Evolutionary conservation across 2,329 filamentous ascomycete genomes (phyloP).

Genomic region (Fragosphaeria purpurea): DNA sequence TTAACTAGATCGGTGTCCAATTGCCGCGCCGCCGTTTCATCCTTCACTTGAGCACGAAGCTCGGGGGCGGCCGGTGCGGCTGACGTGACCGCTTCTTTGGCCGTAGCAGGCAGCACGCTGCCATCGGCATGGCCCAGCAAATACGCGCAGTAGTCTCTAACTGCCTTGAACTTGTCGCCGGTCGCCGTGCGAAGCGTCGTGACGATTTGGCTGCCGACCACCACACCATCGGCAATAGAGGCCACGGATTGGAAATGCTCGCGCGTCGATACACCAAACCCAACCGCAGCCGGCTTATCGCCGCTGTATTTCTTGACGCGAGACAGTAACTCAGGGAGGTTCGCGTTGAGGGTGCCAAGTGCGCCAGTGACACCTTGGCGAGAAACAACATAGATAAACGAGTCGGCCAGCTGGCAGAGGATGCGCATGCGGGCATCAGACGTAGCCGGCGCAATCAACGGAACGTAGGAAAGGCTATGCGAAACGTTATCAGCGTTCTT

Average conservation of each 20-base stretch:
- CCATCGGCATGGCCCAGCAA: conserved; percentile 39
- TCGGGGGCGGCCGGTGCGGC: conserved; percentile 52
- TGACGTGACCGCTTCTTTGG: conserved; percentile 58
- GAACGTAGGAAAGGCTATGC: conserved; percentile 76
- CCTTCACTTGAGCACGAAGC: conserved; percentile 45
- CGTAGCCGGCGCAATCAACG: conserved; percentile 89
- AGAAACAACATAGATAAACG: conserved; percentile 97
- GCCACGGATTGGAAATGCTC: conserved; percentile 88
- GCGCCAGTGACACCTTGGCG: conserved; percentile 95
- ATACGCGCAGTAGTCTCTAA: conserved; percentile 78
- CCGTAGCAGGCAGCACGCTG: conserved; percentile 23
- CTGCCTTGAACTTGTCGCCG: conserved; percentile 48
- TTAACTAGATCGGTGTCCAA: conserved; percentile 58
- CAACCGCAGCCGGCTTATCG: conserved; percentile 81
- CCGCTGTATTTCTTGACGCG: conserved; percentile 89
- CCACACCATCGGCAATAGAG: conserved; percentile 80
- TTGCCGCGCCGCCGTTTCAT: conserved; percentile 39
- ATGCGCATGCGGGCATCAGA: conserved; percentile 90
- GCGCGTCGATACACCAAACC: conserved; percentile 90
- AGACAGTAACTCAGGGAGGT: conserved; percentile 69
- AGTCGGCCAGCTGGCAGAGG: conserved; percentile 92
- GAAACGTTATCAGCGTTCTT: background rate
- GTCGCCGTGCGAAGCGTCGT: conserved; percentile 63
- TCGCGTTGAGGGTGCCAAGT: conserved; percentile 68
- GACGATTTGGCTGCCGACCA: conserved; percentile 94